Evolutionary conservation across 192 early-diverging fungal species (phyloP).

Genomic region (Phycomyces nitens): DNA sequence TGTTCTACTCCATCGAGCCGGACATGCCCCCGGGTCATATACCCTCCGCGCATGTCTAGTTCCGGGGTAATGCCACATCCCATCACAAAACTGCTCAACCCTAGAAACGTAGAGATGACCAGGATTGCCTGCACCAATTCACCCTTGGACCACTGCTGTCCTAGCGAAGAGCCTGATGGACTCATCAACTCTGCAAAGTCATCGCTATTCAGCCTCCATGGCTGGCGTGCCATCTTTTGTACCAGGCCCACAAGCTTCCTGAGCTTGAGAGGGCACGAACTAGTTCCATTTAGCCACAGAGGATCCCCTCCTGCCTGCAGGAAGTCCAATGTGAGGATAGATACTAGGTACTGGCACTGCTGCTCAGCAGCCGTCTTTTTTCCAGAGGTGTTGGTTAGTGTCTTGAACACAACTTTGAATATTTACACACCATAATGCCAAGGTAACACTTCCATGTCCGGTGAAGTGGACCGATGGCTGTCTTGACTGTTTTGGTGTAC

Average conservation of each 20-base stretch:
- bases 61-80: conserved; percentile 56
- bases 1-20: conserved; percentile 30
- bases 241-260: conserved; percentile 41
- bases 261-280: conserved; percentile 46
- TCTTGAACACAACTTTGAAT: too few species aligned
- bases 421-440: conserved; percentile 47
- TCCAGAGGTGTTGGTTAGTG: not conserved
- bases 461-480: conserved; percentile 43
- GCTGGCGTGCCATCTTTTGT: conserved; percentile 49
- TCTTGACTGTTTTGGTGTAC: conserved; percentile 36
- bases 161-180: conserved; percentile 13
- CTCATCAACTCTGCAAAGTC: conserved; percentile 42
- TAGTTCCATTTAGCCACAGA: conserved; percentile 46
- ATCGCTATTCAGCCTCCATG: conserved; percentile 43
- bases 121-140: conserved; percentile 55
- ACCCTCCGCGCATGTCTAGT: conserved; percentile 52
- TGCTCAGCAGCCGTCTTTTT: conserved; percentile 49
- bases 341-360: conserved; percentile 52
- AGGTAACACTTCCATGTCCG: conserved; percentile 48
- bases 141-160: conserved; percentile 48
- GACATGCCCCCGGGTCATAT: conserved; percentile 4
- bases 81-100: conserved; percentile 50
- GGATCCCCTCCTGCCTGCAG: conserved; percentile 49
- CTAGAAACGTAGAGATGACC: conserved; percentile 45
- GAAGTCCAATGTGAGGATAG: conserved; percentile 49